Conservation (phyloP, 306 rosid species). For the Vachellia pachyceras region DNA sequence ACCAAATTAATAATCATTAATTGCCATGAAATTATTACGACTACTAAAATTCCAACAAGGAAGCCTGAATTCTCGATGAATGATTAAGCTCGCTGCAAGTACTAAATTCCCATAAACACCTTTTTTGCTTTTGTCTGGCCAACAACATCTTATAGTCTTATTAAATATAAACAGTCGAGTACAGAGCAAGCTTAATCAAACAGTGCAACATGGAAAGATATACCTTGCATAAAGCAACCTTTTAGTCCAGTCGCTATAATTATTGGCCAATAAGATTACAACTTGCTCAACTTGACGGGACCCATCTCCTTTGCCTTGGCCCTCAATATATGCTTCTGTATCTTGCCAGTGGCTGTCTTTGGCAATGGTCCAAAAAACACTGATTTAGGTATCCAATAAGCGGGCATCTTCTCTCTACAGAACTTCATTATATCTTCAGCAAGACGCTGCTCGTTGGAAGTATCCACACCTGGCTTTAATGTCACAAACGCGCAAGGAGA, state of each 20-base stretch:
- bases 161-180: neutral
- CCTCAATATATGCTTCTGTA: constrained; percentile 88
- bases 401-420: constrained; percentile 79
- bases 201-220: neutral
- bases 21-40: too few species aligned
- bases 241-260: neutral
- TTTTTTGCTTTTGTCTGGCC: too few species aligned
- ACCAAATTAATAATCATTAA: too few species aligned
- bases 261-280: constrained; percentile 10
- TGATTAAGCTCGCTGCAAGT: neutral
- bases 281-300: constrained; percentile 57
- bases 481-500: constrained; percentile 92
- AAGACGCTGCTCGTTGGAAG: too few species aligned
- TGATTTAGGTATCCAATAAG: constrained; percentile 84
- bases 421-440: constrained; percentile 84
- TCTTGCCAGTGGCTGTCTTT: constrained; percentile 82
- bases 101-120: neutral
- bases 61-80: neutral
- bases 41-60: neutral
- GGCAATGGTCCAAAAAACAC: constrained; percentile 75
- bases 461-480: constrained; percentile 61
- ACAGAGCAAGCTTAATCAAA: neutral
- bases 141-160: neutral
- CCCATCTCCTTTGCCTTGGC: constrained; percentile 83
- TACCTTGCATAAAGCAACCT: neutral